These are phyloP conservation scores for Coemansia reversa DNA, from an alignment of 192 early-diverging fungal genomes.

Conservation along the genomic window DNA sequence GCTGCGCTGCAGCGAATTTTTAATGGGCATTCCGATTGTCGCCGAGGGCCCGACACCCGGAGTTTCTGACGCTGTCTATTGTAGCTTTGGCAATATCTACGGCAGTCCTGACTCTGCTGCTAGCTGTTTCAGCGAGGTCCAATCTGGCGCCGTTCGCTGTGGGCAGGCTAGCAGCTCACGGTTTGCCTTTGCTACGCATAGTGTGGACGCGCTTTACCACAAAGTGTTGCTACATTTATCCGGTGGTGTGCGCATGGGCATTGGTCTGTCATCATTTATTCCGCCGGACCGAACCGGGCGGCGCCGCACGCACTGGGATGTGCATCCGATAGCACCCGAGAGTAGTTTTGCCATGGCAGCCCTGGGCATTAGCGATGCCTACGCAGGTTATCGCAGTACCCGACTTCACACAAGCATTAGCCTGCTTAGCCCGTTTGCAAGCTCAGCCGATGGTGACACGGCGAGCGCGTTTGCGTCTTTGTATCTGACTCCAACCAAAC, in stretches of 20 bases:
- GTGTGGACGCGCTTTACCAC: slow-evolving; percentile 35
- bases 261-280: slow-evolving; percentile 49
- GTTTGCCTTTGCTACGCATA: slow-evolving; percentile 47
- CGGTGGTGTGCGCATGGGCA: slow-evolving; percentile 52
- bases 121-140: no score
- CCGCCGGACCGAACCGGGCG: slow-evolving; percentile 34
- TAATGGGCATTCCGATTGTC: slow-evolving; percentile 54
- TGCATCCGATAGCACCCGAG: slow-evolving; percentile 53
- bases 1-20: slow-evolving; percentile 50
- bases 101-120: no score
- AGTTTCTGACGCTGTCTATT: no score
- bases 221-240: slow-evolving; percentile 50
- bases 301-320: slow-evolving; percentile 53
- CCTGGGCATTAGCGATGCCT: slow-evolving; percentile 40
- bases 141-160: no score
- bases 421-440: slow-evolving; percentile 46
- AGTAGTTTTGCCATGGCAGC: slow-evolving; percentile 11
- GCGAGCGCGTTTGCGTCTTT: slow-evolving; percentile 17
- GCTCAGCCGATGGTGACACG: slow-evolving; percentile 3
- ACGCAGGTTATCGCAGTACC: slow-evolving; percentile 42
- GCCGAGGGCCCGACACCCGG: slow-evolving; percentile 13
- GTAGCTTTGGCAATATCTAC: no score
- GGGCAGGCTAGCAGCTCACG: slow-evolving; percentile 25
- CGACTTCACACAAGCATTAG: slow-evolving; percentile 48
- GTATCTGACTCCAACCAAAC: slow-evolving; percentile 12